A percentile compares a stretch with the other conserved stretches of the same genome.
phyloP scores from a whole-genome alignment of 2,329 filamentous ascomycete species.

The Ophiognomonia clavigignenti-juglandacearum region DNA sequence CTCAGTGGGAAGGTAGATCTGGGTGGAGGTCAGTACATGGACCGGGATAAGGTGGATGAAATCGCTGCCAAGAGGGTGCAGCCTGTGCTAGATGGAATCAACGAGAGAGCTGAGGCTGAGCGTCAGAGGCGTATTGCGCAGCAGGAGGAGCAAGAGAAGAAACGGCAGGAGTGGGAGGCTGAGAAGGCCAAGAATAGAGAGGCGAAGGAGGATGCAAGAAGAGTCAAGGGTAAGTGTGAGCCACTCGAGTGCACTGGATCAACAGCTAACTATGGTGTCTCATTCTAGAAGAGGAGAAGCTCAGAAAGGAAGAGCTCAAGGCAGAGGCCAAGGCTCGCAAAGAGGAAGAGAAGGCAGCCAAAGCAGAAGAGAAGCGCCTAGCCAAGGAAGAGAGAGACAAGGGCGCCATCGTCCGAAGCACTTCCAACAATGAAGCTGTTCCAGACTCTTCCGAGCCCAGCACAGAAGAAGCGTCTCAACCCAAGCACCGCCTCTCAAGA shows the following conservation, averaged over 20 bases:
- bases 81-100: slow-evolving; percentile 80
- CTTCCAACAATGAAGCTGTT: neutral
- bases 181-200: slow-evolving; percentile 43
- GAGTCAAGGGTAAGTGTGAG: slow-evolving; percentile 37
- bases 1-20: slow-evolving; percentile 58
- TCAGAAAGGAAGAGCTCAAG: slow-evolving; percentile 57
- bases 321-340: slow-evolving; percentile 53
- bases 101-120: slow-evolving; percentile 69
- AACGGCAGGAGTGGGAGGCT: slow-evolving; percentile 53
- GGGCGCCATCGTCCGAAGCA: slow-evolving; percentile 20
- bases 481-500: slow-evolving; percentile 7
- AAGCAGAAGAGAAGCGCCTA: slow-evolving; percentile 41
- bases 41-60: slow-evolving; percentile 70
- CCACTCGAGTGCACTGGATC: neutral
- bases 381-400: slow-evolving; percentile 43
- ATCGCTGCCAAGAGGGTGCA: slow-evolving; percentile 75
- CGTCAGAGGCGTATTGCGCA: slow-evolving; percentile 61
- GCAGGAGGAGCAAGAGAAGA: slow-evolving; percentile 59
- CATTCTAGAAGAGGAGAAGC: slow-evolving; percentile 57
- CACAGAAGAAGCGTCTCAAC: slow-evolving; percentile 21
- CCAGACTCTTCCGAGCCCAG: neutral
- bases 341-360: slow-evolving; percentile 40
- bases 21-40: slow-evolving; percentile 76
- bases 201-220: slow-evolving; percentile 25
- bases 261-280: neutral